Conservation (phyloP, 1,139 yeast species). For the Saccharomyces hybrid region DNA sequence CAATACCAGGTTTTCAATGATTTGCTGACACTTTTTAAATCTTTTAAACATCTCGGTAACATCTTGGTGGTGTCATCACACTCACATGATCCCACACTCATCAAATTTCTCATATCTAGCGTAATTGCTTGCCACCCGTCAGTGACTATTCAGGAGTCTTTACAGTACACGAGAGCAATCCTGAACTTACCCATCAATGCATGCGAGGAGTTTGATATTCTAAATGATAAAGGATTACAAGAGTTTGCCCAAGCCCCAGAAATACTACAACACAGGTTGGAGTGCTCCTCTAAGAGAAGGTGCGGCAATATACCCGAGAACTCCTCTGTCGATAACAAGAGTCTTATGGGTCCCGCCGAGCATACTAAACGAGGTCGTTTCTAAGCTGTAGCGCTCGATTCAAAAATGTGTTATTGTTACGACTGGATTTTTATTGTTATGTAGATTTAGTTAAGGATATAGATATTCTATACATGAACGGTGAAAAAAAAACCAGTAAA, state of each 20-base stretch:
- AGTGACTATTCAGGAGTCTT: conserved; percentile 22
- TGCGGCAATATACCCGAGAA: background rate
- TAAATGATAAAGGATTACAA: background rate
- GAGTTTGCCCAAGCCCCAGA: background rate
- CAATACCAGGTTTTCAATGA: conserved; percentile 27
- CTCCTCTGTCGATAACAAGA: background rate
- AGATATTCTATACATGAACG: background rate
- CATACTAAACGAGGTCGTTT: background rate
- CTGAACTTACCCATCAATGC: background rate
- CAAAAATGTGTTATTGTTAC: background rate
- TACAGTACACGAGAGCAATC: conserved; percentile 10
- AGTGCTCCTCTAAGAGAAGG: background rate
- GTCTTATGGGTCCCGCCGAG: background rate
- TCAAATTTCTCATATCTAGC: conserved; percentile 23
- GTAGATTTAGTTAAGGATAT: background rate
- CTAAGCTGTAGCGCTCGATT: background rate
- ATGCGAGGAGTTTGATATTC: background rate
- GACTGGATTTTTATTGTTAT: background rate
- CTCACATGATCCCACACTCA: conserved; percentile 25
- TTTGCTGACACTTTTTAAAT: conserved; percentile 21
- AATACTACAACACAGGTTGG: background rate
- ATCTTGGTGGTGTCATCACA: conserved; percentile 24
- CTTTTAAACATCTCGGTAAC: conserved; percentile 14
- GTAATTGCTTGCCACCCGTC: conserved; percentile 21
- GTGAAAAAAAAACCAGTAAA: background rate